Evolutionary conservation across 257 asterid genomes (phyloP).

Genomic region (Nicotiana knightiana): DNA sequence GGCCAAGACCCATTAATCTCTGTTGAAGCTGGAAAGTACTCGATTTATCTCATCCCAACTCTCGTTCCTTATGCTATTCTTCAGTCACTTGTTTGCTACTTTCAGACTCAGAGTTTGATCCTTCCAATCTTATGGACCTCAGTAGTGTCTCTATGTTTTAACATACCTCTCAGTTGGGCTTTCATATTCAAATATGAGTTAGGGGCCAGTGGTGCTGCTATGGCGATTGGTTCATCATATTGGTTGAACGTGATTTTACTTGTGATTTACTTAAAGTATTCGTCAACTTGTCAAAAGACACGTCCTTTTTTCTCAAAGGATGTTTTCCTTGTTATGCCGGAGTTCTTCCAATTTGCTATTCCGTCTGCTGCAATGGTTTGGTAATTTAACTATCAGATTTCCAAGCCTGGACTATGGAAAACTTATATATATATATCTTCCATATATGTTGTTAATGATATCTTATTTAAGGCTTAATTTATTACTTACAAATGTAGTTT

Average conservation of each 20-base stretch:
- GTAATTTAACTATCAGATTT: constrained; percentile 18
- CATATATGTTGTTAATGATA: background rate
- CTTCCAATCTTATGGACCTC: constrained; percentile 46
- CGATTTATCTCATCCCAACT: constrained; percentile 40
- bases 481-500: constrained; percentile 26
- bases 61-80: constrained; percentile 41
- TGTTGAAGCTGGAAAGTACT: constrained; percentile 34
- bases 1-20: constrained; percentile 50
- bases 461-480: background rate
- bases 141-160: constrained; percentile 27
- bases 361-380: constrained; percentile 73
- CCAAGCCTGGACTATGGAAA: too few species aligned
- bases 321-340: constrained; percentile 34
- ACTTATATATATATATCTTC: too few species aligned
- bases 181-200: constrained; percentile 34
- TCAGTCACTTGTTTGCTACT: constrained; percentile 47
- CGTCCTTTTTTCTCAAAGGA: constrained; percentile 30
- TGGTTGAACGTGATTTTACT: constrained; percentile 50
- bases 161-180: constrained; percentile 50
- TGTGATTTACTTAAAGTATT: constrained; percentile 36
- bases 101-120: constrained; percentile 57
- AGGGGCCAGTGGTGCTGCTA: constrained; percentile 41
- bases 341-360: constrained; percentile 45
- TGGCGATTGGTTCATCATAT: constrained; percentile 39
- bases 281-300: constrained; percentile 40